A percentile compares a stretch with the other conserved stretches of the same genome.
Conservation (phyloP, 2,329 filamentous ascomycete species). For the Fusarium verticillioides region DNA sequence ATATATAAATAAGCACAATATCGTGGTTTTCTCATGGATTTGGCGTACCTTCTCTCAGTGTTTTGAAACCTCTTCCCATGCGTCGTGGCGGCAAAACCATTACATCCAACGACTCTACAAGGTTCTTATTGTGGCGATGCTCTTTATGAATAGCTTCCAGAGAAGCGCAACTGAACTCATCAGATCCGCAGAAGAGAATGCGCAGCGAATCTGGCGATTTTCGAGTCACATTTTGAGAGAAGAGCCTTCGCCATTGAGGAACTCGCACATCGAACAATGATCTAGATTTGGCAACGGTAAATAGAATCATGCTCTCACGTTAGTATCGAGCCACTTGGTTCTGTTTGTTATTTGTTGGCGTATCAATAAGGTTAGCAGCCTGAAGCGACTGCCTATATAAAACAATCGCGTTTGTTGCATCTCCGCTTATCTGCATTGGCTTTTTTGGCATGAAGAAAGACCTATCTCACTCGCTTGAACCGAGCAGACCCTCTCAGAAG, state of each 20-base stretch:
- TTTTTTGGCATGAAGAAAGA: neutral
- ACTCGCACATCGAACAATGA: constrained; percentile 14
- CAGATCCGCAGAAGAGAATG: constrained; percentile 94
- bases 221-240: constrained; percentile 29
- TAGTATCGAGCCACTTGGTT: neutral
- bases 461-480: neutral
- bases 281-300: constrained; percentile 7
- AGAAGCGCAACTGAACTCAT: constrained; percentile 86
- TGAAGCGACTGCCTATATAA: neutral
- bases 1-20: neutral
- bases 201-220: constrained; percentile 69
- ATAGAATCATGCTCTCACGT: constrained; percentile 32
- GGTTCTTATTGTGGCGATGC: constrained; percentile 59
- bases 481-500: neutral
- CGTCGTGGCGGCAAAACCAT: constrained; percentile 82
- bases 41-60: constrained; percentile 69
- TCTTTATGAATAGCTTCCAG: constrained; percentile 75
- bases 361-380: neutral
- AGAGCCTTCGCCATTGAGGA: constrained; percentile 21
- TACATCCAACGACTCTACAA: constrained; percentile 84
- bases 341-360: neutral
- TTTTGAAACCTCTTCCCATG: constrained; percentile 79
- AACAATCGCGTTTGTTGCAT: constrained; percentile 50
- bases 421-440: constrained; percentile 49
- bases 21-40: neutral